A percentile compares a stretch with the other conserved stretches of the same genome.
Conservation (phyloP, 495 filamentous ascomycete species). For the Podospora anserina region DNA sequence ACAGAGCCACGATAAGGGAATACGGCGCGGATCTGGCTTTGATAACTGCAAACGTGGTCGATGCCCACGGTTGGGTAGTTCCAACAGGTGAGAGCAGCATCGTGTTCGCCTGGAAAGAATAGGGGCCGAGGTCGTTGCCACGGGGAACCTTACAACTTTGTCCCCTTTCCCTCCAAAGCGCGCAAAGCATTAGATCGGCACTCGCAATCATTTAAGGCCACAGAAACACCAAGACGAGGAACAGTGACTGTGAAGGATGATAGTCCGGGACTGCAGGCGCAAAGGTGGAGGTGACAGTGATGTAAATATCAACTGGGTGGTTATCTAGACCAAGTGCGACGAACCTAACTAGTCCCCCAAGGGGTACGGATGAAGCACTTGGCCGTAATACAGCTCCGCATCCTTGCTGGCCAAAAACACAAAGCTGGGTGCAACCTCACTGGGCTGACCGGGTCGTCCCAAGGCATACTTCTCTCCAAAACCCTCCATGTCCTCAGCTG, state of each 20-base stretch:
- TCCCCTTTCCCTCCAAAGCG: not conserved
- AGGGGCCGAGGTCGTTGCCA: not conserved
- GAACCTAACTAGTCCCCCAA: slow-evolving; percentile 22
- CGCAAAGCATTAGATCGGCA: not conserved
- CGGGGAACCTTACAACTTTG: not conserved
- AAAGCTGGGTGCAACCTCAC: slow-evolving; percentile 61
- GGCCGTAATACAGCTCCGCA: slow-evolving; percentile 54
- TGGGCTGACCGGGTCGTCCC: slow-evolving; percentile 56
- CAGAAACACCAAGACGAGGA: not conserved
- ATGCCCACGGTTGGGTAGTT: not conserved
- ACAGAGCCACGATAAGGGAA: not conserved
- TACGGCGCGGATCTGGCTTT: not conserved
- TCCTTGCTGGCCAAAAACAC: slow-evolving; percentile 59
- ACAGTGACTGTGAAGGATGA: not conserved
- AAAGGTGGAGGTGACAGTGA: not conserved
- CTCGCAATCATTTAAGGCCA: not conserved
- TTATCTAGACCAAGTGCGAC: not conserved
- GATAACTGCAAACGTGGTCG: not conserved
- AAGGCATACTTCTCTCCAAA: slow-evolving; percentile 48
- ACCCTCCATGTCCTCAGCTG: slow-evolving; percentile 52
- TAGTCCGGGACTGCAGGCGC: not conserved
- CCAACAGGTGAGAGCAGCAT: not conserved
- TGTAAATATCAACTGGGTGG: not conserved
- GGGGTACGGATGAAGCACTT: slow-evolving; percentile 48
- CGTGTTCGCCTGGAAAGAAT: not conserved